Conservation (phyloP, 2,329 filamentous ascomycete genomes). For the Conoideocrella luteorostrata region DNA sequence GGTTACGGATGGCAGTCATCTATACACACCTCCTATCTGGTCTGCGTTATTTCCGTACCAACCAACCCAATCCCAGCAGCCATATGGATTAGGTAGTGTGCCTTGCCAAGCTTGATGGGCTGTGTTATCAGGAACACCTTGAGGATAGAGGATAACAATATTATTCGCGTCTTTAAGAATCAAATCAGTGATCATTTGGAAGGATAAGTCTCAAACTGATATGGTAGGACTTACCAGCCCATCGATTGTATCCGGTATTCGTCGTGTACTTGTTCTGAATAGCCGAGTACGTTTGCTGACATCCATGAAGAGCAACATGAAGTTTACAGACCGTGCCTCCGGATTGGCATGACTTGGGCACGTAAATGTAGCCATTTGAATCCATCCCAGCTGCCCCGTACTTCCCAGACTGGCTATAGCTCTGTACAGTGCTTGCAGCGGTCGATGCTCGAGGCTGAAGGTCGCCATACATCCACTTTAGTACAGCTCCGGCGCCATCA, state of each 20-base stretch:
- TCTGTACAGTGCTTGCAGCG: background rate
- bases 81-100: constrained; percentile 8
- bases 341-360: constrained; percentile 5
- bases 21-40: constrained; percentile 8
- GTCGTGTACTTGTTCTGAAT: constrained; percentile 5
- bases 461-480: constrained; percentile 11
- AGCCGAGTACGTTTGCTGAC: constrained; percentile 1
- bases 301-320: constrained; percentile 10
- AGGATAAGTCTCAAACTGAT: background rate
- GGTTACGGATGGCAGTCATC: too few relatives aligned
- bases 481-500: constrained; percentile 9
- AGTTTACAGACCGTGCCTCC: constrained; percentile 8
- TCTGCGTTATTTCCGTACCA: constrained; percentile 11
- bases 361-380: constrained; percentile 3
- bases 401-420: constrained; percentile 6
- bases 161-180: constrained; percentile 5
- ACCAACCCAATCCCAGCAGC: constrained; percentile 10
- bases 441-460: constrained; percentile 4
- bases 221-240: constrained; percentile 5
- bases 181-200: background rate
- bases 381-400: constrained; percentile 8
- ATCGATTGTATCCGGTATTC: constrained; percentile 9
- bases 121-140: constrained; percentile 1
- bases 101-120: constrained; percentile 2
- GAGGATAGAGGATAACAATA: constrained; percentile 6